Conservation (phyloP, 1,284 basidiomycete species). For the Pseudozyma pruni region DNA sequence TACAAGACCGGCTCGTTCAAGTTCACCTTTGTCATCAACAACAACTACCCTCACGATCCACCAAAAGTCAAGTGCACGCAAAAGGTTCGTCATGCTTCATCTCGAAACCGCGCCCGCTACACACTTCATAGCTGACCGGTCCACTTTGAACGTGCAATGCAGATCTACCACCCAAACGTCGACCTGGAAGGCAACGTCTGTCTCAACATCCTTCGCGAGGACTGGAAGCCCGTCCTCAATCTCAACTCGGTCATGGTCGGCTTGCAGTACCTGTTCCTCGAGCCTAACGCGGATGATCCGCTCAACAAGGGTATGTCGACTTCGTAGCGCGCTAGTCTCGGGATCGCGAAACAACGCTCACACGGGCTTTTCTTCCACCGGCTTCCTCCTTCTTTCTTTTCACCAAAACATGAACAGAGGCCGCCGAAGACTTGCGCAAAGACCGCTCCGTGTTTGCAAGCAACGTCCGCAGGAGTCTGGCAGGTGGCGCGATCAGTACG, state of each 20-base stretch:
- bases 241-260: slow-evolving; percentile 97
- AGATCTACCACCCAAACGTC: slow-evolving; percentile 99
- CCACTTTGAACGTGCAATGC: background rate
- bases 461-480: slow-evolving; percentile 58
- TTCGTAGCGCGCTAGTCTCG: too few relatives aligned
- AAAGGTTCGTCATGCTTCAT: slow-evolving; percentile 74
- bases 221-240: slow-evolving; percentile 99
- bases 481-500: slow-evolving; percentile 59
- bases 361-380: background rate
- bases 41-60: slow-evolving; percentile 98
- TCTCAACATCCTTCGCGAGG: slow-evolving; percentile 93
- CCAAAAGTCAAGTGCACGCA: slow-evolving; percentile 98
- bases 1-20: slow-evolving; percentile 93
- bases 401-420: slow-evolving; percentile 43
- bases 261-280: slow-evolving; percentile 95
- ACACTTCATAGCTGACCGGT: too few relatives aligned
- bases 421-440: slow-evolving; percentile 66
- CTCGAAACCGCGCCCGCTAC: too few relatives aligned
- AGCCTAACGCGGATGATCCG: slow-evolving; percentile 98
- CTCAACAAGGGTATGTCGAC: slow-evolving; percentile 85
- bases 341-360: background rate
- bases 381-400: background rate
- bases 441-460: slow-evolving; percentile 58
- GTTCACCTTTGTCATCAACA: slow-evolving; percentile 95
- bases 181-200: slow-evolving; percentile 93